These are phyloP conservation scores for Podosphaera leucotricha DNA, from an alignment of 2,329 filamentous ascomycete genomes.

Conservation along the genomic window DNA sequence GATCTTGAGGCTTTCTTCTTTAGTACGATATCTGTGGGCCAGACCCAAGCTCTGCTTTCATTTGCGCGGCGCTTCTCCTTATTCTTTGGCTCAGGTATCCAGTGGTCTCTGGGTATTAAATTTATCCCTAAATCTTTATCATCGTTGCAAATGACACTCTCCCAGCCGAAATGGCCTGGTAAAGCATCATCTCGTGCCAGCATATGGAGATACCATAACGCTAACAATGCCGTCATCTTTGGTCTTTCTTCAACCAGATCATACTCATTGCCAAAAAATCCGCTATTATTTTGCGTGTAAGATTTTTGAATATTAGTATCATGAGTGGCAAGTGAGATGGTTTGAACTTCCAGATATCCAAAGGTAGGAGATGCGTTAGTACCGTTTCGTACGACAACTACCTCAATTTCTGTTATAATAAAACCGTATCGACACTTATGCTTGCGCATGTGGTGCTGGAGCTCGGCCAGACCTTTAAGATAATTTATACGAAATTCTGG, in stretches of 20 bases:
- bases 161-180: conserved; percentile 37
- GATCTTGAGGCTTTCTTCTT: too few species aligned
- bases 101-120: conserved; percentile 42
- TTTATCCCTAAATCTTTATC: conserved; percentile 49
- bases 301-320: too few species aligned
- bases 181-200: conserved; percentile 37
- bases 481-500: conserved; percentile 75
- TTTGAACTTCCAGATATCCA: conserved; percentile 38
- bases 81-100: conserved; percentile 52
- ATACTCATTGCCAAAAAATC: conserved; percentile 10
- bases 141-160: conserved; percentile 49
- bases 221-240: conserved; percentile 50
- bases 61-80: conserved; percentile 59
- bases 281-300: too few species aligned
- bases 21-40: conserved; percentile 21
- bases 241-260: conserved; percentile 23
- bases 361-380: conserved; percentile 46
- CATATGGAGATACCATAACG: conserved; percentile 58
- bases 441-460: conserved; percentile 84
- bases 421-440: conserved; percentile 86
- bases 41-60: conserved; percentile 48
- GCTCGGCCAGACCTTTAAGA: conserved; percentile 60
- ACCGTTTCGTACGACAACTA: conserved; percentile 71
- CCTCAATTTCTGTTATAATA: conserved; percentile 88
- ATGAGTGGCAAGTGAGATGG: conserved; percentile 29